Conservation (phyloP, 805 yeast species). For the Schizosaccharomyces osmophilus region DNA sequence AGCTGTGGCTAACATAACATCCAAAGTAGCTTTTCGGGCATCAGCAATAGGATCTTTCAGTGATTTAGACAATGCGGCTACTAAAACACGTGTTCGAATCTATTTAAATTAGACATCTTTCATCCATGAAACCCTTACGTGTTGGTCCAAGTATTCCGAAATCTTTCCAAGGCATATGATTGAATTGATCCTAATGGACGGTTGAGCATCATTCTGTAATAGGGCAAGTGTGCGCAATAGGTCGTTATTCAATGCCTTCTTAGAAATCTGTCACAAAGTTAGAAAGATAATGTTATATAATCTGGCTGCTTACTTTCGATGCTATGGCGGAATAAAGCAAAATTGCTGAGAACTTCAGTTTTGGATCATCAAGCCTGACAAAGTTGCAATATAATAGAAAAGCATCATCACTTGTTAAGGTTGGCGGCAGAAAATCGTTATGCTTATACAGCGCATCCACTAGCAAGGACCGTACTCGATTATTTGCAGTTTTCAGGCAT, state of each 20-base stretch:
- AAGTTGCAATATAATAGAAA: neutral
- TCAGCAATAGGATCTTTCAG: slow-evolving; percentile 57
- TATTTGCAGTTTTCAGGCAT: neutral
- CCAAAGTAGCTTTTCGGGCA: slow-evolving; percentile 49
- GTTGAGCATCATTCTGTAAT: slow-evolving; percentile 50
- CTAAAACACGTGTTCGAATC: slow-evolving; percentile 40
- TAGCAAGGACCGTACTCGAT: neutral
- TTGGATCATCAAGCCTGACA: neutral
- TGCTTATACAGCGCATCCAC: neutral
- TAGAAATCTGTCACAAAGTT: neutral
- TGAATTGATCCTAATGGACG: slow-evolving; percentile 58
- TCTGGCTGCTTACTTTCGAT: neutral
- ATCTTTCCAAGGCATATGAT: slow-evolving; percentile 43
- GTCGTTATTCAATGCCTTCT: slow-evolving; percentile 65
- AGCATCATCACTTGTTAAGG: neutral
- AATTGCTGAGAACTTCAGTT: neutral
- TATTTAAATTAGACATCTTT: neutral
- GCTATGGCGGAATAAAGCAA: neutral
- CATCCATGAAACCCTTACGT: slow-evolving; percentile 8
- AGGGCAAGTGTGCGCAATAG: slow-evolving; percentile 57
- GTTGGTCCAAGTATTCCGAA: slow-evolving; percentile 23
- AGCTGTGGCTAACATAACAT: slow-evolving; percentile 41
- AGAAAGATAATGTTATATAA: neutral
- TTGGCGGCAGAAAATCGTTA: neutral
- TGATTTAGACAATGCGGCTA: slow-evolving; percentile 69